phyloP scores from a whole-genome alignment of 192 early-diverging fungal genomes.

The Rhizophagus prolifer region DNA sequence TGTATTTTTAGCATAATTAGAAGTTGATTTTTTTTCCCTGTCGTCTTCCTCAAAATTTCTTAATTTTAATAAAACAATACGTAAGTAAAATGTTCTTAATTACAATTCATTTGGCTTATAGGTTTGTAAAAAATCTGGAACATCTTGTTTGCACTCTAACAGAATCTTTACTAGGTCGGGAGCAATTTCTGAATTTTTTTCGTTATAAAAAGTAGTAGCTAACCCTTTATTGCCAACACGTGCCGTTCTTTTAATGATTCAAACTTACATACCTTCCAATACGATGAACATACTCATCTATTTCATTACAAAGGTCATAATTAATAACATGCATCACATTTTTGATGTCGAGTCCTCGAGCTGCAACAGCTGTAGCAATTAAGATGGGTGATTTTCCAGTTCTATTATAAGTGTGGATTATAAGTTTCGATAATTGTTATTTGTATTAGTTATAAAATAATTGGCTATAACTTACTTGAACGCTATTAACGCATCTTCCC shows the following conservation, averaged over 20 bases:
- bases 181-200: conserved; percentile 39
- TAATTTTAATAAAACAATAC: background rate
- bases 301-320: conserved; percentile 77
- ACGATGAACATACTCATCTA: conserved; percentile 86
- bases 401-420: background rate
- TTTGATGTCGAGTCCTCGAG: conserved; percentile 87
- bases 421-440: background rate
- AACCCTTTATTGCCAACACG: conserved; percentile 60
- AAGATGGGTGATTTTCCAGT: conserved; percentile 58
- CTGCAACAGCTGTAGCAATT: conserved; percentile 90
- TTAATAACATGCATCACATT: conserved; percentile 88
- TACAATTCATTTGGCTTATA: conserved; percentile 37
- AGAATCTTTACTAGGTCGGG: conserved; percentile 51
- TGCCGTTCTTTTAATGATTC: conserved; percentile 46
- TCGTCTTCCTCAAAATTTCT: conserved; percentile 1
- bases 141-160: conserved; percentile 56
- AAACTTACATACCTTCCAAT: conserved; percentile 61
- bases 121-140: conserved; percentile 53
- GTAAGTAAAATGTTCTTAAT: background rate
- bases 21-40: background rate
- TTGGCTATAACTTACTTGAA: conserved; percentile 54
- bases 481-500: conserved; percentile 68
- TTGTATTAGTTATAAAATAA: too few species aligned
- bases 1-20: background rate
- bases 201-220: conserved; percentile 58